A percentile compares a stretch with the other conserved stretches of the same genome.
phyloP scores from a whole-genome alignment of 2,329 filamentous ascomycete species.

The Penicillium psychrosexuale region DNA sequence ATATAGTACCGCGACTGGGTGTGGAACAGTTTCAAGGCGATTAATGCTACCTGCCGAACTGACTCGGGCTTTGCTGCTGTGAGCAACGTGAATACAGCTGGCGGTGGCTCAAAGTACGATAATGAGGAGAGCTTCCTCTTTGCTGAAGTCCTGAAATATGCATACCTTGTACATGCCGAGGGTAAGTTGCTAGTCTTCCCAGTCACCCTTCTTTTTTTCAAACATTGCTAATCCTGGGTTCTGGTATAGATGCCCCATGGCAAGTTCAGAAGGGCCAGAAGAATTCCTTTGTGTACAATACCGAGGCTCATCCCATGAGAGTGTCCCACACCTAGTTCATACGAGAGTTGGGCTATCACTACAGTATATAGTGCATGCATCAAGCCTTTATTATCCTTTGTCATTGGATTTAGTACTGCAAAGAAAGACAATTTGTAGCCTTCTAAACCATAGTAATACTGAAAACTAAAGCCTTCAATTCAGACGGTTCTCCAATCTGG shows the following conservation, averaged over 20 bases:
- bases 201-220: not conserved
- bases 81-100: conserved; percentile 60
- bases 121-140: conserved; percentile 87
- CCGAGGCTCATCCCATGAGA: conserved; percentile 58
- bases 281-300: conserved; percentile 62
- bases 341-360: not conserved
- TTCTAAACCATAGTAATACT: not conserved
- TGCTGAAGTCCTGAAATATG: conserved; percentile 83
- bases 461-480: not conserved
- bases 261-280: conserved; percentile 49
- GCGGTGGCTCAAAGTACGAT: conserved; percentile 62
- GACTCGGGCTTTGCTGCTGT: conserved; percentile 67
- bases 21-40: conserved; percentile 71
- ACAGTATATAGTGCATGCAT: not conserved
- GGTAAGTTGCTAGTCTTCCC: conserved; percentile 21
- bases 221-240: conserved; percentile 9
- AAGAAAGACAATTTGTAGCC: too few species aligned
- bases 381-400: not conserved
- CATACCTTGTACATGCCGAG: conserved; percentile 65
- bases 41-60: conserved; percentile 62
- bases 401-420: not conserved
- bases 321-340: conserved; percentile 14
- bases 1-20: conserved; percentile 72
- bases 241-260: conserved; percentile 54
- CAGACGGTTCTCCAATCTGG: not conserved